Evolutionary conservation across 78 protist species (phyloP).

Genomic region (Dictyostelium purpureum): DNA sequence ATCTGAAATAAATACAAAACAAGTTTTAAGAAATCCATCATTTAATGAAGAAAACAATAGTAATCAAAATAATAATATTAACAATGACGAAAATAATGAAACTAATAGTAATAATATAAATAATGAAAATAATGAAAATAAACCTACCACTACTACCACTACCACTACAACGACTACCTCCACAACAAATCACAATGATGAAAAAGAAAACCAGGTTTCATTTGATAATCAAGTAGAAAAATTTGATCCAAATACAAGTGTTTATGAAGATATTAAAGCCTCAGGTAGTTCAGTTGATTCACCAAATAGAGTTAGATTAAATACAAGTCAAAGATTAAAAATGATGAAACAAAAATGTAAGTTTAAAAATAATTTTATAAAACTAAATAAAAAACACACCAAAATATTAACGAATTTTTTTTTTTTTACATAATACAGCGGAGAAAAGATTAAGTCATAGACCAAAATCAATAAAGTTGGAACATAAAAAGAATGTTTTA

Average conservation of each 20-base stretch:
- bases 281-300: background rate
- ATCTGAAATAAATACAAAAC: conserved; percentile 28
- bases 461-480: conserved; percentile 55
- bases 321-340: conserved; percentile 34
- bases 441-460: conserved; percentile 64
- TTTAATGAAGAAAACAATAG: background rate
- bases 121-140: background rate
- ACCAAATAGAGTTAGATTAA: conserved; percentile 37
- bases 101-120: background rate
- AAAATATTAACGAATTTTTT: background rate
- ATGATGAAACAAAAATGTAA: conserved; percentile 16
- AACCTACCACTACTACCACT: background rate
- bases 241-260: background rate
- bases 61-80: no score
- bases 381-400: background rate
- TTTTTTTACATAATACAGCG: background rate
- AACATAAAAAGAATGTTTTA: conserved; percentile 67
- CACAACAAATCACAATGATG: background rate
- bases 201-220: background rate
- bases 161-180: background rate
- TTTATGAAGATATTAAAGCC: background rate
- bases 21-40: conserved; percentile 27
- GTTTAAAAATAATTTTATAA: background rate
- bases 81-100: background rate
- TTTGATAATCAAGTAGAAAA: background rate